Conservation (phyloP, 1,139 yeast genomes). For the Yamadazyma atmosphaerica region DNA sequence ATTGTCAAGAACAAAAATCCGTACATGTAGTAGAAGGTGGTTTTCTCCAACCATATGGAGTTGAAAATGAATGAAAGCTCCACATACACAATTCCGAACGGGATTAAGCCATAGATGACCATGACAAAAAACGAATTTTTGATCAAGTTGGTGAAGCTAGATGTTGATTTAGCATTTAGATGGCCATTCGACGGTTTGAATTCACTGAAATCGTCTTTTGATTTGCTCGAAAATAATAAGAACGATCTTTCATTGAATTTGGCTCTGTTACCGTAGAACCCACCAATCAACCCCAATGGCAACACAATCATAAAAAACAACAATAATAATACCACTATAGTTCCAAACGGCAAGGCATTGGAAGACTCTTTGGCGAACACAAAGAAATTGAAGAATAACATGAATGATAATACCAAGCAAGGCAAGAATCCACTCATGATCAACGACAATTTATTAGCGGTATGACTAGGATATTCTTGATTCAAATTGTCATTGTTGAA, state of each 20-base stretch:
- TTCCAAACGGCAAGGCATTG: slow-evolving; percentile 74
- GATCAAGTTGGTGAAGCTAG: slow-evolving; percentile 10
- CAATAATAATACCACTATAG: slow-evolving; percentile 57
- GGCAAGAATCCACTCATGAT: slow-evolving; percentile 66
- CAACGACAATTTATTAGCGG: slow-evolving; percentile 36
- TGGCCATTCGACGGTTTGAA: neutral
- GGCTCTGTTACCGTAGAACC: slow-evolving; percentile 52
- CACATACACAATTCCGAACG: slow-evolving; percentile 79
- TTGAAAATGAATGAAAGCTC: slow-evolving; percentile 75
- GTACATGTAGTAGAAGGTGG: slow-evolving; percentile 77
- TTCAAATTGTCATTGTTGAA: slow-evolving; percentile 42
- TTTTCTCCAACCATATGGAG: slow-evolving; percentile 77
- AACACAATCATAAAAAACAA: slow-evolving; percentile 65
- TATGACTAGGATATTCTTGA: slow-evolving; percentile 21
- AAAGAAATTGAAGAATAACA: slow-evolving; percentile 61
- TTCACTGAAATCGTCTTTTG: slow-evolving; percentile 3
- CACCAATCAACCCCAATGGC: slow-evolving; percentile 77
- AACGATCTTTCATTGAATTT: slow-evolving; percentile 22
- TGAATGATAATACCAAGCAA: slow-evolving; percentile 50
- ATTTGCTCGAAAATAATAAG: slow-evolving; percentile 8
- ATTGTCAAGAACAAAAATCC: slow-evolving; percentile 72
- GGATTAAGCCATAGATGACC: slow-evolving; percentile 62
- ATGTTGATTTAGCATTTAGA: neutral
- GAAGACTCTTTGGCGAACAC: slow-evolving; percentile 81
- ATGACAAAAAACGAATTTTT: slow-evolving; percentile 21